Evolutionary conservation across 306 rosid species (phyloP).

Genomic region (Prunus mira): DNA sequence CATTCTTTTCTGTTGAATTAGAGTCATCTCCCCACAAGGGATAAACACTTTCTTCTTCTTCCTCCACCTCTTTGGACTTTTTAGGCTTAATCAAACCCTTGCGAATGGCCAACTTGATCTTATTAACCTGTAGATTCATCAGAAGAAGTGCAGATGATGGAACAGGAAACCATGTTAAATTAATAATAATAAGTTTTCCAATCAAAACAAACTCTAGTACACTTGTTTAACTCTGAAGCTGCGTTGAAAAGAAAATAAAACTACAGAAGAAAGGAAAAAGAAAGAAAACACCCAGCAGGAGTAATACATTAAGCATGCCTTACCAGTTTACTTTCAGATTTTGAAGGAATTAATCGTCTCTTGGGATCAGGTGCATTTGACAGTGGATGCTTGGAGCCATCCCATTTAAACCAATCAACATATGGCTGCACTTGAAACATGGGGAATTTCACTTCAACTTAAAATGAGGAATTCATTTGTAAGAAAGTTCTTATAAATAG

Average conservation of each 20-base stretch:
- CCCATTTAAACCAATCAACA: slow-evolving; percentile 96
- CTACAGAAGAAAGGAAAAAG: background rate
- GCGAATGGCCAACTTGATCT: slow-evolving; percentile 70
- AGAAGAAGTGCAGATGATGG: slow-evolving; percentile 22
- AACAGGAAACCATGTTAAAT: slow-evolving; percentile 7
- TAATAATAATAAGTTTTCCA: background rate
- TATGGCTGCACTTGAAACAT: slow-evolving; percentile 45
- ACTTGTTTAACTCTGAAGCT: background rate
- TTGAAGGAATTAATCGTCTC: slow-evolving; percentile 91
- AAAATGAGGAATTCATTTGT: slow-evolving; percentile 4
- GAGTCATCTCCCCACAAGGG: slow-evolving; percentile 90
- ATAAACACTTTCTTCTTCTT: slow-evolving; percentile 65
- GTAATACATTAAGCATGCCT: slow-evolving; percentile 5
- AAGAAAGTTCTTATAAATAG: background rate
- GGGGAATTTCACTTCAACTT: slow-evolving; percentile 7
- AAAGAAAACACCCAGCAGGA: background rate
- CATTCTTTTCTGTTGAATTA: slow-evolving; percentile 51
- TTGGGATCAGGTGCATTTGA: slow-evolving; percentile 96
- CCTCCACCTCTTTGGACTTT: slow-evolving; percentile 72
- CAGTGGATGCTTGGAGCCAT: slow-evolving; percentile 77
- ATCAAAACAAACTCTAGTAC: background rate
- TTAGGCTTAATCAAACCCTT: slow-evolving; percentile 67
- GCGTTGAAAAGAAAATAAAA: background rate
- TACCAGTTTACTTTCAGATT: slow-evolving; percentile 88
- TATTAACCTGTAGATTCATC: slow-evolving; percentile 63